Base-by-base conservation (phyloP, 768 basidiomycete species). In the Piloderma croceum region DNA sequence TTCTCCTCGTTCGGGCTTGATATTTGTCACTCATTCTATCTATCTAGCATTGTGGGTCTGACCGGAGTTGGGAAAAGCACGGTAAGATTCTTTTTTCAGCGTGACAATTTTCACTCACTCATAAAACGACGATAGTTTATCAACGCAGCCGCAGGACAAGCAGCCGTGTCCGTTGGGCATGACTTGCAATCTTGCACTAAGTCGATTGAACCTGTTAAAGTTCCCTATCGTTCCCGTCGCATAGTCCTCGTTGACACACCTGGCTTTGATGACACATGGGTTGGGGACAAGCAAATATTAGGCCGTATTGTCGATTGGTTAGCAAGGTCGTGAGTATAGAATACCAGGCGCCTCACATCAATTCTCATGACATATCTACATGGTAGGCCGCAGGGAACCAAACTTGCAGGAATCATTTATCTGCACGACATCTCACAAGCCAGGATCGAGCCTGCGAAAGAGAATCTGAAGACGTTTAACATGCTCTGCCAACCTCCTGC, bases 161-260 rank as follows among this genome's bases (percentile, higher is more conserved):
- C 24, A 19, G 36, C 37, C 19, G 47, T 35, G 6, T 27, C 24
- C 6, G 47, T 54, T n/a, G 48, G 48, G 17, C 42, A 57, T 33
- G 43, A 46, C 18, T 39, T 59, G 39, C 25, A 23, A 18, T 59
- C 59, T 1, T 54, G 45, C 41, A 57, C 59, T 17, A 36, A 42
- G 10, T 34, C 49, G 19, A 45, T 61, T 12, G 38, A 43, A 24
- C 40, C 48, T 6, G 32, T 52, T 34, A 36, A 43, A 20, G 36
- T 49, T 27, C 21, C 38, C 20, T 39, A 57, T 40, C 51, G 48
- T 24, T 29, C 46, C 6, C 51, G 50, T 31, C 47, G 43, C 10
- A 36, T 59, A n/a, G n/a, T n/a, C 3, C 47, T 71, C 29, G 56
- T 73, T 15, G 69, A 71, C 36, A 73, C 70, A 1, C 70, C 70